A percentile compares a stretch with the other conserved stretches of the same genome.
Conservation (phyloP, 2,329 filamentous ascomycete species). For the Curvularia sp. region DNA sequence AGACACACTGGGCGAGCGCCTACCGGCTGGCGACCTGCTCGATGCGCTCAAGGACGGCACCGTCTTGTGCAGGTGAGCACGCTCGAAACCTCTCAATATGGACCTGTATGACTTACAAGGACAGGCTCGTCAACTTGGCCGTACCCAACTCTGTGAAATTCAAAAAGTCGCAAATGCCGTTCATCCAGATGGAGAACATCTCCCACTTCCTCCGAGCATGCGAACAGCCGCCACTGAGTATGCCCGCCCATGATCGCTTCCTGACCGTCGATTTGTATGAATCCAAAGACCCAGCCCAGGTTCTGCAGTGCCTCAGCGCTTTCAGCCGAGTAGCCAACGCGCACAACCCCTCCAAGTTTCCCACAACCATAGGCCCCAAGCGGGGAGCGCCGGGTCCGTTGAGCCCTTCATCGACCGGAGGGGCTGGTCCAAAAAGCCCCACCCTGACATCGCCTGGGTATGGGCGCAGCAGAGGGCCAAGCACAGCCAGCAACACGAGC, state of each 20-base stretch:
- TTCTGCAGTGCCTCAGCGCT: slow-evolving; percentile 87
- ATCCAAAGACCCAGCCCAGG: slow-evolving; percentile 92
- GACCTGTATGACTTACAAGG: not conserved
- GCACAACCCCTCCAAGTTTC: slow-evolving; percentile 76
- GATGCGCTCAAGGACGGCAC: slow-evolving; percentile 89
- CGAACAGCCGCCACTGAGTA: slow-evolving; percentile 80
- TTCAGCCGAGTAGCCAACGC: slow-evolving; percentile 87
- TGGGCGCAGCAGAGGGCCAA: slow-evolving; percentile 53
- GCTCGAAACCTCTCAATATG: not conserved
- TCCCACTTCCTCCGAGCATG: slow-evolving; percentile 92
- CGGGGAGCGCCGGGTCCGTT: slow-evolving; percentile 57
- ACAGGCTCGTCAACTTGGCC: slow-evolving; percentile 80
- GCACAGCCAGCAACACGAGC: slow-evolving; percentile 49
- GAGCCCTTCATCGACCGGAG: slow-evolving; percentile 46
- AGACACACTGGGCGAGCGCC: slow-evolving; percentile 73
- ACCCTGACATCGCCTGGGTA: slow-evolving; percentile 40
- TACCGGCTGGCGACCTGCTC: slow-evolving; percentile 78
- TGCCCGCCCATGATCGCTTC: slow-evolving; percentile 94
- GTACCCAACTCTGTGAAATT: slow-evolving; percentile 81
- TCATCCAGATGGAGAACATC: slow-evolving; percentile 99
- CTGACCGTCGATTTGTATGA: slow-evolving; percentile 97
- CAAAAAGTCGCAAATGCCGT: slow-evolving; percentile 93
- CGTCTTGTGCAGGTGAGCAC: slow-evolving; percentile 82
- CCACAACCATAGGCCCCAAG: slow-evolving; percentile 77
- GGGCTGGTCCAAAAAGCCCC: slow-evolving; percentile 31